Conservation (phyloP, 2,329 filamentous ascomycete genomes). For the Nemania serpens region DNA sequence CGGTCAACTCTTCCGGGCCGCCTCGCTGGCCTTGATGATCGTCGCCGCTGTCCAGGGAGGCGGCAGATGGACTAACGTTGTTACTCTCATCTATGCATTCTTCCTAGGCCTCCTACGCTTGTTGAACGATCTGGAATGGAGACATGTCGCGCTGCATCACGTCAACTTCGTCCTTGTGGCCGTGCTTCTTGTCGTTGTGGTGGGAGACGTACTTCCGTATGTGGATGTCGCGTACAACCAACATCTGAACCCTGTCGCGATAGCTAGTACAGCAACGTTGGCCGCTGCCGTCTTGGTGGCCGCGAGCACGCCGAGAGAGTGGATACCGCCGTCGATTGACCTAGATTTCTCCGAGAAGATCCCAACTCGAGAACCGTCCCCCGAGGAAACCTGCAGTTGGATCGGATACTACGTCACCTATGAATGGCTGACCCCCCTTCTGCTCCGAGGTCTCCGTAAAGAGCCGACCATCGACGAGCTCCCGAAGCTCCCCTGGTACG, state of each 20-base stretch:
- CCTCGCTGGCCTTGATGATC: conserved; percentile 47
- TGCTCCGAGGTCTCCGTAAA: conserved; percentile 52
- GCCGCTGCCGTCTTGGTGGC: conserved; percentile 47
- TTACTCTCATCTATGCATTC: conserved; percentile 48
- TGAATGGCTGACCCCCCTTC: conserved; percentile 54
- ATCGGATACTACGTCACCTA: conserved; percentile 57
- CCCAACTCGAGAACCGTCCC: conserved; percentile 47
- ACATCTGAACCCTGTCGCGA: conserved; percentile 39
- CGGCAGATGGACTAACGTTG: conserved; percentile 45
- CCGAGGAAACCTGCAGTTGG: conserved; percentile 60
- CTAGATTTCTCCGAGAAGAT: conserved; percentile 46
- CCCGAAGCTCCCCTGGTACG: conserved; percentile 58
- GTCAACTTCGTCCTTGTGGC: conserved; percentile 51
- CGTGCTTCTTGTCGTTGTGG: conserved; percentile 44
- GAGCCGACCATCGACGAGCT: conserved; percentile 54
- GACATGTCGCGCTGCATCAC: conserved; percentile 53
- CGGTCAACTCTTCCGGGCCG: conserved; percentile 48
- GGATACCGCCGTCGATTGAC: conserved; percentile 51
- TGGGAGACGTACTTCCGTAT: conserved; percentile 50
- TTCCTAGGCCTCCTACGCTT: conserved; percentile 51
- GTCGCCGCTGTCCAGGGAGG: conserved; percentile 43
- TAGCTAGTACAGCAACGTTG: conserved; percentile 46
- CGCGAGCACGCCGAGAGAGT: conserved; percentile 54
- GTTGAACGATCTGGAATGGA: conserved; percentile 49
- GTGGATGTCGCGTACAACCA: conserved; percentile 45